These are phyloP conservation scores for Yamadazyma aaseri DNA, from an alignment of 1,139 yeast genomes.

Conservation along the genomic window DNA sequence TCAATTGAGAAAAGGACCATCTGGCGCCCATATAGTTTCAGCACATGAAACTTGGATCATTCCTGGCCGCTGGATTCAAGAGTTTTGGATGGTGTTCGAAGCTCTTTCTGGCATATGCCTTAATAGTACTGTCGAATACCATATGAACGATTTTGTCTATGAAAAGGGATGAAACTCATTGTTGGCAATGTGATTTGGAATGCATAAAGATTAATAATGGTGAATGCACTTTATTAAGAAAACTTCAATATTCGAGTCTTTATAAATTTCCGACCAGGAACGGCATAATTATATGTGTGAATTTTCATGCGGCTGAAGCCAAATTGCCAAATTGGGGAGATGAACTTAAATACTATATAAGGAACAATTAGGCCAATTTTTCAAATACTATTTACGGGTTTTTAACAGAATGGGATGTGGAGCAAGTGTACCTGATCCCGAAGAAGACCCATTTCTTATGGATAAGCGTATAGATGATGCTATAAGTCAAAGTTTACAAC, in stretches of 20 bases:
- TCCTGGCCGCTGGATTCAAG: constrained; percentile 14
- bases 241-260: too few relatives aligned
- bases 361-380: too few relatives aligned
- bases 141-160: too few relatives aligned
- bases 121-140: too few relatives aligned
- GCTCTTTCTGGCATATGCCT: too few relatives aligned
- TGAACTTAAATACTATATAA: not conserved
- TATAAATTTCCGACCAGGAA: too few relatives aligned
- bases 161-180: too few relatives aligned
- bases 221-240: too few relatives aligned
- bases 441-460: constrained; percentile 52
- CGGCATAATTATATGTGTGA: too few relatives aligned
- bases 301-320: constrained; percentile 12
- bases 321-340: constrained; percentile 1
- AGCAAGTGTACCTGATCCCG: constrained; percentile 50
- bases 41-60: constrained; percentile 10
- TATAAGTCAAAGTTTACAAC: constrained; percentile 63
- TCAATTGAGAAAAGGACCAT: constrained; percentile 55
- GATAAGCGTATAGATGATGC: constrained; percentile 58
- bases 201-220: too few relatives aligned
- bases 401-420: constrained; percentile 69
- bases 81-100: constrained; percentile 14
- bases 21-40: constrained; percentile 26
- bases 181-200: too few relatives aligned
- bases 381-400: too few relatives aligned